Evolutionary conservation across 331 rosid species (phyloP), one percentile per base, ranked within the genome.

Genomic region (Quercus lobata): DNA sequence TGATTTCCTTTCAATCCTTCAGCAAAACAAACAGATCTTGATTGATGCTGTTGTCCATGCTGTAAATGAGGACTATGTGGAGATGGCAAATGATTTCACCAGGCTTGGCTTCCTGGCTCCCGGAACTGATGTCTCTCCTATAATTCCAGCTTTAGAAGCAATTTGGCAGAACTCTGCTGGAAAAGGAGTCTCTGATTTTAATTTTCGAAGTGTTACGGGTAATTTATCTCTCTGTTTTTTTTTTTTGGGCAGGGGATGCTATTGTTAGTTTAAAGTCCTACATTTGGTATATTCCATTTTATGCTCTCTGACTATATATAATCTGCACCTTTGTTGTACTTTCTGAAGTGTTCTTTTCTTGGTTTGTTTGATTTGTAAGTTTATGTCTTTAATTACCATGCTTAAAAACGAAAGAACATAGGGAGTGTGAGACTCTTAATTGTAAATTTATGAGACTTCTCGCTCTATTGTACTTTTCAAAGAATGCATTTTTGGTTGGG

Each of bases 151-250:
- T 80, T 81, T 93, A 72, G 99, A 93, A 91, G 93, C 99, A 77
- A 95, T 95, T 86, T 95, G 99, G 99, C 99, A 93, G 90, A 93
- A 95, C 82, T 95, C 99, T 84, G 65, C 90, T 77, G 99, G 99
- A 83, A 95, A 95, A 88, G 99, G 99, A 79, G 83, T 95, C 24
- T 86, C 99, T 74, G 99, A 95, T 88, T 95, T 93, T 78, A 95
- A 95, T 71, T 95, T 95, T 80, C 89, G 98, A 63, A 93, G 92
- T 68, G 99, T 95, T 84, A 93, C 98, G 0, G 98, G 99, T 95
- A 90, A 75, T 82, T 63, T 71, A 60, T 61, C 84, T 49, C 79
- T 61, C 44, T 65, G 58, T 18, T 24, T 34, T 44, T 1, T n/a
- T 46, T 11, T 46, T 11, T 2, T 2, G 15, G 54, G 54, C 54